phyloP scores from a whole-genome alignment of 306 rosid genomes.

The Sicyos baderoa region DNA sequence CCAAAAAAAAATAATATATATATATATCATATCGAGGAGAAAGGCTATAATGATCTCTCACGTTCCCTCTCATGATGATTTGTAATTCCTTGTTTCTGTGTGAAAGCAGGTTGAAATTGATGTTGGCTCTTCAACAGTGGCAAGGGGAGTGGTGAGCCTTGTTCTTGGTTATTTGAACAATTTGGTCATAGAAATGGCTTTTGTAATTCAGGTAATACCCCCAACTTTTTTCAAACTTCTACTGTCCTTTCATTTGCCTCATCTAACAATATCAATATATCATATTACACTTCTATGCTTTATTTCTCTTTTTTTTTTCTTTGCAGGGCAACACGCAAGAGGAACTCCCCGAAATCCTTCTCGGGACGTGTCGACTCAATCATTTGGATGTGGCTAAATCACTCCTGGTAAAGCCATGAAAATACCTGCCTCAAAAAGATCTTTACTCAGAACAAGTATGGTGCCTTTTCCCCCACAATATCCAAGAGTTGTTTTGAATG shows the following conservation, averaged over 20 bases:
- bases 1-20: no score
- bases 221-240: not conserved
- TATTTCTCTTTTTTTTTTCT: not conserved
- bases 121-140: constrained; percentile 77
- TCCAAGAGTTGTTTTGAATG: no score
- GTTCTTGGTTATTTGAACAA: constrained; percentile 88
- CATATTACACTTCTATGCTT: no score
- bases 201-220: constrained; percentile 66
- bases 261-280: no score
- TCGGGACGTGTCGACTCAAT: constrained; percentile 77
- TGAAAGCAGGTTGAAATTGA: constrained; percentile 46
- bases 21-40: no score
- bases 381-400: constrained; percentile 68
- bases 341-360: constrained; percentile 73
- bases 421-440: not conserved
- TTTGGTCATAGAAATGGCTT: constrained; percentile 89
- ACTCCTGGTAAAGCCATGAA: constrained; percentile 29
- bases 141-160: constrained; percentile 69
- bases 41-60: no score
- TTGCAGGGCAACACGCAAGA: constrained; percentile 66
- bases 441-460: no score
- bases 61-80: not conserved
- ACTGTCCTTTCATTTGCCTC: not conserved
- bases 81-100: constrained; percentile 19
- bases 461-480: no score